Conservation (phyloP, 2,329 filamentous ascomycete species). For the Alternaria panax region DNA sequence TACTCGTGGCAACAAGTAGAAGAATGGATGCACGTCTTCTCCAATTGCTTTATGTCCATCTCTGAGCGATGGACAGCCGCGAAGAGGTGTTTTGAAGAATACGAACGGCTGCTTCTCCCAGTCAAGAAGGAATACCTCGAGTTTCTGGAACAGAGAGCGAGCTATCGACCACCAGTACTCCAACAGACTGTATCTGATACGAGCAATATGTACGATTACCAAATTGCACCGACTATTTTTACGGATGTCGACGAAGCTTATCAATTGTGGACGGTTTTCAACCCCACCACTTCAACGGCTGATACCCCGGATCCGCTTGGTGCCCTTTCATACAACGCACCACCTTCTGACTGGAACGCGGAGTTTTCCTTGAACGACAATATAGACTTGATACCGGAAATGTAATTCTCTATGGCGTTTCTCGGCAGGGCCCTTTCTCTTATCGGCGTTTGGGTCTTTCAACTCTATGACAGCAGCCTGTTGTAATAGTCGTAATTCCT, state of each 20-base stretch:
- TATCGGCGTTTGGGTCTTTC: background rate
- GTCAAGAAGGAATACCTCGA: slow-evolving; percentile 46
- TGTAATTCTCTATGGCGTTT: slow-evolving; percentile 3
- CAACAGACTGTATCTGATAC: slow-evolving; percentile 12
- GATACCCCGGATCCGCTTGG: slow-evolving; percentile 31
- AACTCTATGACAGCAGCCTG: background rate
- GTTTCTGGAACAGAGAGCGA: slow-evolving; percentile 41
- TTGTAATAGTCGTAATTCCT: background rate
- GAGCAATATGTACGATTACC: slow-evolving; percentile 22
- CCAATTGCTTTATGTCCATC: slow-evolving; percentile 44
- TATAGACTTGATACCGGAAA: slow-evolving; percentile 24
- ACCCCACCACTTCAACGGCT: slow-evolving; percentile 36
- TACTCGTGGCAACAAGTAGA: slow-evolving; percentile 39
- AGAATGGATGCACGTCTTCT: slow-evolving; percentile 41
- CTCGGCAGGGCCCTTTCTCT: background rate
- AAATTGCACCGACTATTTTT: slow-evolving; percentile 11
- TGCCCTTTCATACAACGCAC: slow-evolving; percentile 33
- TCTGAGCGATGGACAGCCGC: slow-evolving; percentile 48
- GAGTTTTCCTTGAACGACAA: slow-evolving; percentile 42
- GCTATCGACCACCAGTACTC: slow-evolving; percentile 19
- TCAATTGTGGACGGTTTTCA: slow-evolving; percentile 41
- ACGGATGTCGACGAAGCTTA: slow-evolving; percentile 38
- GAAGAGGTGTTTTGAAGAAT: slow-evolving; percentile 45
- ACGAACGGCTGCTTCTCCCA: slow-evolving; percentile 39
- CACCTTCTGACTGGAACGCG: slow-evolving; percentile 42